Evolutionary conservation across 2,329 filamentous ascomycete genomes (phyloP).

Genomic region (Venturia effusa): DNA sequence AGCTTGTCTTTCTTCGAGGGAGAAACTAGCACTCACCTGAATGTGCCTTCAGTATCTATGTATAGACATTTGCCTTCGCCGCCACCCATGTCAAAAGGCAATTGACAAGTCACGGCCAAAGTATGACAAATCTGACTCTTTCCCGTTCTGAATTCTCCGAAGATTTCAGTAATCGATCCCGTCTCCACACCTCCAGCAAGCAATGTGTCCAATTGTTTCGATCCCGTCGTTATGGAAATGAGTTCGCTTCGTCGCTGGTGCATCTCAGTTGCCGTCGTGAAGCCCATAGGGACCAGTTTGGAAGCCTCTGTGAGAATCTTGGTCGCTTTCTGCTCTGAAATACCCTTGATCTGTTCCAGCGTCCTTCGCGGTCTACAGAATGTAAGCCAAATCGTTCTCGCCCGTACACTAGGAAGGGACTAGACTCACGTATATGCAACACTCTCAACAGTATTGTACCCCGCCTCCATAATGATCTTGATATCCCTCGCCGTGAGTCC

Average conservation of each 20-base stretch:
- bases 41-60: constrained; percentile 97
- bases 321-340: constrained; percentile 90
- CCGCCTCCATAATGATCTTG: constrained; percentile 81
- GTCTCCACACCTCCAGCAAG: constrained; percentile 93
- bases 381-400: constrained; percentile 13
- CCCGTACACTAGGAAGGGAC: background rate
- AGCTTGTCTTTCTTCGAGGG: background rate
- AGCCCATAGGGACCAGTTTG: constrained; percentile 96
- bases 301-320: constrained; percentile 88
- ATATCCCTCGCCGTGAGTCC: constrained; percentile 93
- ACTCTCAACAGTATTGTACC: constrained; percentile 90
- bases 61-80: constrained; percentile 98
- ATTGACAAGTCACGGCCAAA: constrained; percentile 91
- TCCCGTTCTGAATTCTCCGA: constrained; percentile 94
- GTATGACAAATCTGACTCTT: constrained; percentile 99
- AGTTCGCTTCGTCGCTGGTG: constrained; percentile 92
- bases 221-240: constrained; percentile 95
- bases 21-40: constrained; percentile 35
- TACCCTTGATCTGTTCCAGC: constrained; percentile 92
- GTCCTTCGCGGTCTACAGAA: constrained; percentile 51
- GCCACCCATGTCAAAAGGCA: constrained; percentile 97
- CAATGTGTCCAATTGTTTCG: constrained; percentile 91
- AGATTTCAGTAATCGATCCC: constrained; percentile 94
- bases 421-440: constrained; percentile 74
- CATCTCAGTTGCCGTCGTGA: constrained; percentile 98